These are phyloP conservation scores for Cylindrotheca fusiformis DNA, from an alignment of 108 stramenopile species.

Conservation along the genomic window DNA sequence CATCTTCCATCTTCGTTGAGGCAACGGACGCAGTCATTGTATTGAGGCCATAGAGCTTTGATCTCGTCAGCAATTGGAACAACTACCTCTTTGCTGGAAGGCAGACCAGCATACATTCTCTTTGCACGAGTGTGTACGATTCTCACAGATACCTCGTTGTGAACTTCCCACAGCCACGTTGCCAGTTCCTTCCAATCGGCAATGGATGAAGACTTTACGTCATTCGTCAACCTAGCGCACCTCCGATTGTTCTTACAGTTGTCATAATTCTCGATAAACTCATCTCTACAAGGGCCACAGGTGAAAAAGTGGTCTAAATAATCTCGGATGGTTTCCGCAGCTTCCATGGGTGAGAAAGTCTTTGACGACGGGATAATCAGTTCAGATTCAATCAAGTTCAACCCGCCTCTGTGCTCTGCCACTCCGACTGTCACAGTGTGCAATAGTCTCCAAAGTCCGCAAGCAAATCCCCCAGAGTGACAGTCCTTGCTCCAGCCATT, in stretches of 20 bases:
- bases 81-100: neutral
- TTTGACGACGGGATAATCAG: conserved; percentile 15
- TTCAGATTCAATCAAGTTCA: conserved; percentile 43
- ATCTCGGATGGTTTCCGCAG: conserved; percentile 42
- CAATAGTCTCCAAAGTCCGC: conserved; percentile 84
- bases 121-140: conserved; percentile 10
- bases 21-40: conserved; percentile 35
- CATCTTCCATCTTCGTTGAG: conserved; percentile 43
- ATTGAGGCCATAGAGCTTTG: conserved; percentile 30
- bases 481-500: conserved; percentile 42
- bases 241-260: conserved; percentile 63
- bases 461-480: conserved; percentile 44
- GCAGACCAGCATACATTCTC: neutral
- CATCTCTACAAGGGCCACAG: conserved; percentile 65
- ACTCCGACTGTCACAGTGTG: conserved; percentile 75
- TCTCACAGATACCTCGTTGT: conserved; percentile 76
- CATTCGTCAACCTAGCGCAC: conserved; percentile 61
- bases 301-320: conserved; percentile 80
- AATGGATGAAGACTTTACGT: conserved; percentile 19
- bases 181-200: conserved; percentile 78
- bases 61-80: conserved; percentile 6
- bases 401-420: conserved; percentile 62
- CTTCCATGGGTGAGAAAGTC: conserved; percentile 40
- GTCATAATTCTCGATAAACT: conserved; percentile 75
- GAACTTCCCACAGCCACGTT: conserved; percentile 82